Evolutionary conservation across 352 stramenopile species (phyloP).

Genomic region (Pythium myriotylum): DNA sequence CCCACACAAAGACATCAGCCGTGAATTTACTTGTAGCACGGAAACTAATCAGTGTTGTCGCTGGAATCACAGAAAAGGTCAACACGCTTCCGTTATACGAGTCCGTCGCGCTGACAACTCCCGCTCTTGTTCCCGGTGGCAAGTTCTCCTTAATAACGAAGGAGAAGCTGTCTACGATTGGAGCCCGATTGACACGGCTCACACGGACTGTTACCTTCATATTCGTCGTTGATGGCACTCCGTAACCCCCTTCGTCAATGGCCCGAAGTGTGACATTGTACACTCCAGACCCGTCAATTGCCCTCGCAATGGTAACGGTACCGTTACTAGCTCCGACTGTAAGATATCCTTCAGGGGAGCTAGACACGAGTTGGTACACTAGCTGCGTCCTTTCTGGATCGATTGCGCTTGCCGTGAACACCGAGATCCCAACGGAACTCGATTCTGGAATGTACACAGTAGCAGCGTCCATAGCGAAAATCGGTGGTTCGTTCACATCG

Average conservation of each 20-base stretch:
- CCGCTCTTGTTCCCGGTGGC: conserved; percentile 33
- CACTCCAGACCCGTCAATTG: conserved; percentile 1
- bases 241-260: conserved; percentile 14
- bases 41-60: conserved; percentile 18
- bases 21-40: conserved; percentile 21
- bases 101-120: conserved; percentile 36
- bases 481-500: conserved; percentile 41
- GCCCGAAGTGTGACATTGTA: conserved; percentile 26
- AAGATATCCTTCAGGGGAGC: conserved; percentile 2
- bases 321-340: background rate
- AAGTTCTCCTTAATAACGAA: conserved; percentile 24
- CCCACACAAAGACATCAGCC: conserved; percentile 39
- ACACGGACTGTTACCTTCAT: conserved; percentile 10
- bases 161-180: conserved; percentile 10
- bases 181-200: conserved; percentile 27
- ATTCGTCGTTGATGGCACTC: conserved; percentile 12
- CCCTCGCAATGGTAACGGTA: background rate
- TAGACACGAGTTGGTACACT: background rate
- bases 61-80: conserved; percentile 42
- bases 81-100: conserved; percentile 42
- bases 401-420: conserved; percentile 11
- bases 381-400: conserved; percentile 18
- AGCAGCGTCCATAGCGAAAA: conserved; percentile 21
- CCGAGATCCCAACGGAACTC: background rate
- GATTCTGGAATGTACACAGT: conserved; percentile 17